phyloP scores from a whole-genome alignment of 2,329 filamentous ascomycete genomes.

The Xylariaceae sp. region DNA sequence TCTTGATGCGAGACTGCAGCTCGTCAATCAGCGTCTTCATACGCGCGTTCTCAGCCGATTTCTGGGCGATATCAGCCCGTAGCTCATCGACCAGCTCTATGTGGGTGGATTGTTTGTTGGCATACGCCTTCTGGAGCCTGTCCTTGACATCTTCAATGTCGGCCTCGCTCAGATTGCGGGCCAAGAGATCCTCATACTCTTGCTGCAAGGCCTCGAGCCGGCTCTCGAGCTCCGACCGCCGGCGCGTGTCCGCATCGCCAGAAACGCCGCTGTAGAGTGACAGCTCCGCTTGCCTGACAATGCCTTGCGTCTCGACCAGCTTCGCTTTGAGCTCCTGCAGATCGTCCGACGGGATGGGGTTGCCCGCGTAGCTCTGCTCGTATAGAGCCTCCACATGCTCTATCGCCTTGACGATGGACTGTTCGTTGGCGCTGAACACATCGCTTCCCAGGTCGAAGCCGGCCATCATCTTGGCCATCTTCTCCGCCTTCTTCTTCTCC shows the following conservation, averaged over 20 bases:
- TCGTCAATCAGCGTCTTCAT: conserved; percentile 78
- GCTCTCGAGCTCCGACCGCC: conserved; percentile 70
- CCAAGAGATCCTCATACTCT: conserved; percentile 78
- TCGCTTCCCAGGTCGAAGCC: conserved; percentile 92
- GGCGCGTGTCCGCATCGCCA: conserved; percentile 59
- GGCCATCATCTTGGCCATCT: conserved; percentile 99
- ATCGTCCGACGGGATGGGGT: conserved; percentile 75
- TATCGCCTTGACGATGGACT: conserved; percentile 76
- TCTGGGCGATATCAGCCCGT: conserved; percentile 68
- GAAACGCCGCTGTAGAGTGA: conserved; percentile 68
- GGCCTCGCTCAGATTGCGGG: conserved; percentile 68
- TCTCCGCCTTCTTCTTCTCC: conserved; percentile 97
- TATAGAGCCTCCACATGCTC: conserved; percentile 75
- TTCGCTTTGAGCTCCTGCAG: conserved; percentile 70
- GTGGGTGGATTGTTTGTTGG: conserved; percentile 68
- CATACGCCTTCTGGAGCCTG: conserved; percentile 70
- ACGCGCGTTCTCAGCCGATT: conserved; percentile 74
- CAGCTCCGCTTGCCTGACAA: conserved; percentile 87
- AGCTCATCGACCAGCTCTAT: conserved; percentile 70
- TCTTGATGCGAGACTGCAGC: conserved; percentile 68
- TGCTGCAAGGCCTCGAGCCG: conserved; percentile 68
- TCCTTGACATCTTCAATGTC: conserved; percentile 83
- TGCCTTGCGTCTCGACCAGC: conserved; percentile 83
- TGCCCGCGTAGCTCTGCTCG: conserved; percentile 69
- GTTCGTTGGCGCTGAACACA: conserved; percentile 89